Base-by-base conservation (phyloP, 768 basidiomycete genomes). In the Termitomyces sp. region DNA sequence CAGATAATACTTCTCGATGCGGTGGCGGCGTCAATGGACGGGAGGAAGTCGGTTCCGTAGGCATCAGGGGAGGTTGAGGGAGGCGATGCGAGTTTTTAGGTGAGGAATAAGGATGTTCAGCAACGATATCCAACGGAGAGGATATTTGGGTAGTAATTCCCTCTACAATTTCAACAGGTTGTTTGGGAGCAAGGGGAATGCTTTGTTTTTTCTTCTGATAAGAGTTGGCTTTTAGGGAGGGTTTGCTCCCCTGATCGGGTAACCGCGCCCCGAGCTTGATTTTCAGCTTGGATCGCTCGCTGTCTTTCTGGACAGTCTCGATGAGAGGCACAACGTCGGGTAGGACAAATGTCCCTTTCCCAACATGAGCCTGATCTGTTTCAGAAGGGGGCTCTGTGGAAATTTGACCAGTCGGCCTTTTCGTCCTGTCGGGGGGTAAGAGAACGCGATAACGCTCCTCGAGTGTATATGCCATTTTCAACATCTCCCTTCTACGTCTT, bases 391-490 rank as follows among this genome's bases (percentile, higher is more conserved):
- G 59, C 51, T 60, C 63, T 22, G 58, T 16, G 36, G 38, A 49
- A 28, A 52, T 57, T 57, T 65, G 66, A 30, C 65, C 65, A 26
- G 58, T 24, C 65, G 69, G 56, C 71, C 74, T 71, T 69, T 68
- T 58, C 51, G 76, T 73, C 61, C 77, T 74, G 56, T 88, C 86
- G 3, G 86, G 81, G 16, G 89, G 88, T 28, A 93, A 79, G 44
- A 93, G 77, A n/a, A 81, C 76, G 22, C 84, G 78, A 65, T 90
- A 93, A 45, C 91, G 85, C 56, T 83, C 82, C 64, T 92, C 90
- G 52, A 93, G 70, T 22, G 69, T 67, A 55, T 77, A 69, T 14
- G 90, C 91, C 14, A 84, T 78, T 52, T 84, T 82, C 7, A 93
- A 76, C 87, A 93, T 90, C 70, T 85, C 84, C 65, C 80, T 75